Percentiles rank a stretch among this genome's conserved stretches.
These are phyloP conservation scores for Corynascus novoguineensis DNA, from an alignment of 495 filamentous ascomycete genomes.

Conservation along the genomic window DNA sequence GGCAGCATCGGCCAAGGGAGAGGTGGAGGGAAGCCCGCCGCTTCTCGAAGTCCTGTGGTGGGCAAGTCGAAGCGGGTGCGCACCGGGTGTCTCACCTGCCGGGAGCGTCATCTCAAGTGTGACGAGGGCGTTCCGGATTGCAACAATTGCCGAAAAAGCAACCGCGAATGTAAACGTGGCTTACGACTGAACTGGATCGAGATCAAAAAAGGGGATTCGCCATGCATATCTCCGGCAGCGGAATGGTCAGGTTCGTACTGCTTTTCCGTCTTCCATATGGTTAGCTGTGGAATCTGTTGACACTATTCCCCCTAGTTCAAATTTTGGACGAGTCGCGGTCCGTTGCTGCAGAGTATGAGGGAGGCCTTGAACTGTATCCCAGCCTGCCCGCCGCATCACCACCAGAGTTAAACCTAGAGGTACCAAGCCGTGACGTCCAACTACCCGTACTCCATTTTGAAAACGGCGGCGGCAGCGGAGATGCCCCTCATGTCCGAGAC, in stretches of 20 bases:
- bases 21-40: slow-evolving; percentile 5
- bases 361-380: slow-evolving; percentile 71
- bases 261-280: background rate
- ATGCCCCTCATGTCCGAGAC: background rate
- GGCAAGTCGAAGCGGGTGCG: slow-evolving; percentile 64
- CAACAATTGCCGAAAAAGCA: slow-evolving; percentile 83
- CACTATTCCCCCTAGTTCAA: slow-evolving; percentile 37
- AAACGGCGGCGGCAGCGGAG: background rate
- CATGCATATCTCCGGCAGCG: slow-evolving; percentile 53
- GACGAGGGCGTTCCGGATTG: slow-evolving; percentile 80
- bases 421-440: background rate
- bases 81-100: slow-evolving; percentile 73
- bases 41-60: slow-evolving; percentile 28
- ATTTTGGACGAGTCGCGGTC: slow-evolving; percentile 87
- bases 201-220: slow-evolving; percentile 65
- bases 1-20: background rate
- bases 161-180: slow-evolving; percentile 76
- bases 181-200: slow-evolving; percentile 92
- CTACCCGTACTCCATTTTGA: background rate
- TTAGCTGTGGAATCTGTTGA: slow-evolving; percentile 8
- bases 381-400: slow-evolving; percentile 25
- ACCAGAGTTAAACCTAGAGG: slow-evolving; percentile 21
- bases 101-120: slow-evolving; percentile 61
- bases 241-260: slow-evolving; percentile 58
- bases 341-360: slow-evolving; percentile 88